Base-by-base conservation (phyloP, 495 filamentous ascomycete species). In the Neurospora sp. region DNA sequence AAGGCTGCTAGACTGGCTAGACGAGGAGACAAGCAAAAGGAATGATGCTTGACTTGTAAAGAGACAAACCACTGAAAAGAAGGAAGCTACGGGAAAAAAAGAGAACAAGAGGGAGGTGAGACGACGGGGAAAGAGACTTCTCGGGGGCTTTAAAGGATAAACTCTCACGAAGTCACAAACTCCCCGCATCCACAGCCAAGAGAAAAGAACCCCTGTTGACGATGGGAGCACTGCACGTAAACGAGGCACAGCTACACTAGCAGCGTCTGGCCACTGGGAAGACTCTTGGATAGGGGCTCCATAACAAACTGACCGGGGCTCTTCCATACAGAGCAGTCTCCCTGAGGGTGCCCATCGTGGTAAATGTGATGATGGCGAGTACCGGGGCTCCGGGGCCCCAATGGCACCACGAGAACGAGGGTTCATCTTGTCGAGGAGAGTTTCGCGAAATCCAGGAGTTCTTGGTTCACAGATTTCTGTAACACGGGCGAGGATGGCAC, bases 21-120 rank as follows among this genome's bases (percentile, higher is more conserved):
- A 38, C 72, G 41, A 75, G 37, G 72, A 78, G 77, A 75, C 77
- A 79, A 79, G 78, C 79, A 79, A 73, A 79, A 80, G 73, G 80
- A 80, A 78, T 79, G 79, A 75, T 79, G 79, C 77, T 79, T 77
- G 79, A 74, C 74, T 69, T 62, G 69, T 72, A 69, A 78, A 78
- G 74, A 74, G 73, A 80, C 75, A 72, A 71, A 59, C 74, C 72
- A 78, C 78, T 75, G 72, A 72, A 74, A 73, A 75, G 73, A 72
- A 71, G 70, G 74, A 70, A 72, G 70, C 73, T 74, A 70, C 72
- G 70, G 74, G 48, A 71, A 38, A 69, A 69, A 74, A 72, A 62
- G 71, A 69, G 72, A 75, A 70, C 71, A 74, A 69, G 71, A 62
- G 41, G 73, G 71, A 74, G 72, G 69, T 71, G 69, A 72, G 72